A percentile compares a stretch with the other conserved stretches of the same genome.
Evolutionary conservation across 1,284 basidiomycete species (phyloP).

Genomic region (Cronartium quercuum): DNA sequence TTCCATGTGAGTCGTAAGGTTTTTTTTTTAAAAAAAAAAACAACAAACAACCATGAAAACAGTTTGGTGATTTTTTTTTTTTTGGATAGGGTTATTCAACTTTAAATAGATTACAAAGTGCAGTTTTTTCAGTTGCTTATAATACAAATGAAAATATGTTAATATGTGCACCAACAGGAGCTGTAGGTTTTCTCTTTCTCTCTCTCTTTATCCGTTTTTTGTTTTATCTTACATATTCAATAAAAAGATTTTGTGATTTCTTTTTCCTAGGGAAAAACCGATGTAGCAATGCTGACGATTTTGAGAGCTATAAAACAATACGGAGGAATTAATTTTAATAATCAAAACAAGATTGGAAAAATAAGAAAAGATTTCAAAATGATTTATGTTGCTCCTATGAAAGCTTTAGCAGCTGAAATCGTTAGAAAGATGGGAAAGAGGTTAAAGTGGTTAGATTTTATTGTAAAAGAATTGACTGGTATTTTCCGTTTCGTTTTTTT

Average conservation of each 20-base stretch:
- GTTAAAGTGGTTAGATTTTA: conserved; percentile 79
- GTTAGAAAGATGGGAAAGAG: conserved; percentile 86
- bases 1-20: conserved; percentile 44
- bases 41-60: too few species aligned
- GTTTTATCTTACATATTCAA: neutral
- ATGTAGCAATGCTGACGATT: conserved; percentile 92
- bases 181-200: conserved; percentile 61
- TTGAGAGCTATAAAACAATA: conserved; percentile 78
- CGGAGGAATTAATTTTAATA: conserved; percentile 56
- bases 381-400: conserved; percentile 99
- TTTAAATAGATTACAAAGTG: conserved; percentile 91
- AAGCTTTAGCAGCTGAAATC: conserved; percentile 92
- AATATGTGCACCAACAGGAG: conserved; percentile 91
- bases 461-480: conserved; percentile 87
- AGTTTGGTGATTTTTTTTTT: neutral
- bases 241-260: neutral
- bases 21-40: too few species aligned
- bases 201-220: neutral
- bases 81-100: conserved; percentile 63
- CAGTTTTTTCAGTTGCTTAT: conserved; percentile 90
- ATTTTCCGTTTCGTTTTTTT: conserved; percentile 38
- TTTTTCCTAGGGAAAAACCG: conserved; percentile 75
- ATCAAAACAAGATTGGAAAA: conserved; percentile 54
- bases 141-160: conserved; percentile 93
- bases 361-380: conserved; percentile 67